These are phyloP conservation scores for Adansonia madagascariensis DNA, from an alignment of 441 rosid species.

Conservation along the genomic window DNA sequence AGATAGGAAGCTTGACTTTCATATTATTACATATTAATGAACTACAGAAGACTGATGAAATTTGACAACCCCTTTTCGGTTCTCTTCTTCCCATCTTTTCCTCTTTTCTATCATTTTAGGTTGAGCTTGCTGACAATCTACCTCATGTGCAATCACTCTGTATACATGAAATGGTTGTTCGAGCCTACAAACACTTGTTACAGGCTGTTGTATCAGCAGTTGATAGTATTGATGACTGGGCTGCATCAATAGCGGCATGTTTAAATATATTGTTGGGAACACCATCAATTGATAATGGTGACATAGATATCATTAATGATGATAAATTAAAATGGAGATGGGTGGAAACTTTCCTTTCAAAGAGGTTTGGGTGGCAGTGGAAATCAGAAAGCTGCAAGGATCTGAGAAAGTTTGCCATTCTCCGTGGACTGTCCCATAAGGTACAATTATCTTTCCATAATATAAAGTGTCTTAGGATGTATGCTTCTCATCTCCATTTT, in stretches of 20 bases:
- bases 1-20: slow-evolving; percentile 5
- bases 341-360: slow-evolving; percentile 70
- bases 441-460: slow-evolving; percentile 40
- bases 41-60: not conserved
- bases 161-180: slow-evolving; percentile 79
- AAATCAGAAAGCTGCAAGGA: slow-evolving; percentile 58
- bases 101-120: slow-evolving; percentile 41
- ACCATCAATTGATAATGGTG: slow-evolving; percentile 50
- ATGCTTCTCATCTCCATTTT: slow-evolving; percentile 29
- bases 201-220: slow-evolving; percentile 77
- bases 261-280: slow-evolving; percentile 73
- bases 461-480: slow-evolving; percentile 26
- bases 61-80: not conserved
- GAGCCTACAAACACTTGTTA: slow-evolving; percentile 78
- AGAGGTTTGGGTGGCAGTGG: slow-evolving; percentile 75
- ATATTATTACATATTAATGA: slow-evolving; percentile 4
- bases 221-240: slow-evolving; percentile 57
- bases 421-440: slow-evolving; percentile 80
- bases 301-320: slow-evolving; percentile 41
- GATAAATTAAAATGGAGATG: slow-evolving; percentile 70
- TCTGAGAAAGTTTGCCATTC: slow-evolving; percentile 69
- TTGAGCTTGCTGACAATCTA: slow-evolving; percentile 76
- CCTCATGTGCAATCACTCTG: slow-evolving; percentile 87
- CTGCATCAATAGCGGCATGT: slow-evolving; percentile 67
- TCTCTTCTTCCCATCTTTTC: slow-evolving; percentile 27